Percentiles rank a stretch among this genome's conserved stretches.
These are phyloP conservation scores for Verticillium longisporum DNA, from an alignment of 2,329 filamentous ascomycete species.

Conservation along the genomic window DNA sequence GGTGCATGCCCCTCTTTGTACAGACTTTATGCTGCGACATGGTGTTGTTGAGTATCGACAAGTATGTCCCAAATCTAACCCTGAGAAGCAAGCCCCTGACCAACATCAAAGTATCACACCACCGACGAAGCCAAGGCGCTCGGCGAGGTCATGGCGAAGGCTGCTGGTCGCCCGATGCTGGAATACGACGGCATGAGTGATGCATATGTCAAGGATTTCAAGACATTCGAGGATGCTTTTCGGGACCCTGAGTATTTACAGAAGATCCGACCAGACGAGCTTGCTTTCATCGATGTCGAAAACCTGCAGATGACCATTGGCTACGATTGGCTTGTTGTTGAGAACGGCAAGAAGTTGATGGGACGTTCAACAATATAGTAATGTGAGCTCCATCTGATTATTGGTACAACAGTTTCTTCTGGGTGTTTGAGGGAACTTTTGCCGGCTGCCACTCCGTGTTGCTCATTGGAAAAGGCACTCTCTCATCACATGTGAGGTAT, in stretches of 20 bases:
- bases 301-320: background rate
- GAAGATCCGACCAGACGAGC: background rate
- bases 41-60: background rate
- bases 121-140: background rate
- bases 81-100: background rate
- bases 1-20: background rate
- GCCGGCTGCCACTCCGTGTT: no score
- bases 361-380: background rate
- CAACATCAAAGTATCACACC: background rate
- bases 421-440: no score
- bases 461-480: no score
- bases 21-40: background rate
- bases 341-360: background rate
- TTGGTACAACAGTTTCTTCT: background rate
- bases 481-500: no score
- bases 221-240: background rate
- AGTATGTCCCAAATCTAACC: background rate
- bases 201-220: background rate
- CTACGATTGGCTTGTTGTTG: background rate
- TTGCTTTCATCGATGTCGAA: background rate
- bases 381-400: background rate
- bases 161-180: background rate
- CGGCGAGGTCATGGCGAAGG: background rate
- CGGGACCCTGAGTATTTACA: background rate
- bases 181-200: background rate